Percentiles rank a stretch among this genome's conserved stretches.
These are phyloP conservation scores for Oligophagozyma castellii DNA, from an alignment of 1,139 yeast genomes.

Conservation along the genomic window DNA sequence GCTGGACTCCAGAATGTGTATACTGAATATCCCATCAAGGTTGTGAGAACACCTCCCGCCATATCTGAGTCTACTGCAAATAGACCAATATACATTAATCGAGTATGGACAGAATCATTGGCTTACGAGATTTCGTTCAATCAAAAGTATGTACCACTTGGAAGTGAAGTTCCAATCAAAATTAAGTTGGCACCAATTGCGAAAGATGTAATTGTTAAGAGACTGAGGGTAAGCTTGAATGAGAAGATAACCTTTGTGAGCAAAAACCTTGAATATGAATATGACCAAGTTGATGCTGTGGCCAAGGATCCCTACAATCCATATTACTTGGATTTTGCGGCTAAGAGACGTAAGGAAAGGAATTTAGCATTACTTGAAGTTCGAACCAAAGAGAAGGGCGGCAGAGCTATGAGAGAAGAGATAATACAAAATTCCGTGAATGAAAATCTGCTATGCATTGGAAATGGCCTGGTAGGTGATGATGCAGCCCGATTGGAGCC, in stretches of 20 bases:
- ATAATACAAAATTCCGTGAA: slow-evolving; percentile 45
- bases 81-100: slow-evolving; percentile 71
- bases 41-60: slow-evolving; percentile 68
- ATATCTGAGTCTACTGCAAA: slow-evolving; percentile 60
- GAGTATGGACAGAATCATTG: slow-evolving; percentile 72
- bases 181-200: slow-evolving; percentile 64
- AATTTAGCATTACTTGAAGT: slow-evolving; percentile 49
- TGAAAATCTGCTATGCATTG: slow-evolving; percentile 47
- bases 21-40: slow-evolving; percentile 18
- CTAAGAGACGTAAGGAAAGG: slow-evolving; percentile 33
- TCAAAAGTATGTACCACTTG: slow-evolving; percentile 59
- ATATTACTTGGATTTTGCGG: slow-evolving; percentile 23
- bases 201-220: slow-evolving; percentile 53
- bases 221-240: slow-evolving; percentile 58
- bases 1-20: slow-evolving; percentile 6
- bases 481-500: slow-evolving; percentile 23
- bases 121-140: slow-evolving; percentile 74
- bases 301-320: slow-evolving; percentile 29
- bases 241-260: slow-evolving; percentile 66
- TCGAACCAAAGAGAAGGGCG: slow-evolving; percentile 38
- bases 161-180: slow-evolving; percentile 46
- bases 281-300: slow-evolving; percentile 39
- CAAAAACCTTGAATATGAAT: slow-evolving; percentile 40
- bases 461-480: slow-evolving; percentile 29
- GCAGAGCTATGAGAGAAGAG: slow-evolving; percentile 43